A percentile compares a stretch with the other conserved stretches of the same genome.
phyloP scores from a whole-genome alignment of 1,284 basidiomycete genomes.

The Fomitopsis betulina region DNA sequence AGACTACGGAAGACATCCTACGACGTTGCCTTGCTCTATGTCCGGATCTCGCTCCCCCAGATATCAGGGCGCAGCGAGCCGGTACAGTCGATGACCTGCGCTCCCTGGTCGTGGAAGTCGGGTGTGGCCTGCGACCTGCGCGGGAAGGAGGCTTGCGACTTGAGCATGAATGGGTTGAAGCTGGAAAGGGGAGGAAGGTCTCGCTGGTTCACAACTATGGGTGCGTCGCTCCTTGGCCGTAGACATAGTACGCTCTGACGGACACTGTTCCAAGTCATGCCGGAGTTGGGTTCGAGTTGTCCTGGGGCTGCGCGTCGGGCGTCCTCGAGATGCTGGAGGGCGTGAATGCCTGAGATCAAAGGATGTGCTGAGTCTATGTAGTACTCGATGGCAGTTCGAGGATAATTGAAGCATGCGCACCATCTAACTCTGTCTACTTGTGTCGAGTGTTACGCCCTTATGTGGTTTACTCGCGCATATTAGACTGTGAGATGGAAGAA shows the following conservation, averaged over 20 bases:
- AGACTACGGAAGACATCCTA: constrained; percentile 60
- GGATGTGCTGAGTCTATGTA: not conserved
- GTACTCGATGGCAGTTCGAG: not conserved
- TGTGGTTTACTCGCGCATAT: too few relatives aligned
- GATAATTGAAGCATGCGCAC: too few relatives aligned
- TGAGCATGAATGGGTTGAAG: constrained; percentile 29
- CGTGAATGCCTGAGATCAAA: not conserved
- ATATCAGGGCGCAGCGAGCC: constrained; percentile 39
- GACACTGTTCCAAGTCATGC: not conserved
- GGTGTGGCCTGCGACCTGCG: constrained; percentile 49
- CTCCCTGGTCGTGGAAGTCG: constrained; percentile 59
- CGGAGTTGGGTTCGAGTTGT: constrained; percentile 4
- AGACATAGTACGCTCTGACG: not conserved
- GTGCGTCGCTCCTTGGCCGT: constrained; percentile 21
- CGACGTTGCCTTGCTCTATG: constrained; percentile 49
- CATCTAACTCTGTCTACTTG: too few relatives aligned
- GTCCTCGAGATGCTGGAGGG: constrained; percentile 4
- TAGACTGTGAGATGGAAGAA: too few relatives aligned
- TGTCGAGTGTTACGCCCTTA: too few relatives aligned
- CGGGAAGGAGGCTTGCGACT: constrained; percentile 42
- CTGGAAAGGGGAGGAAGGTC: constrained; percentile 17
- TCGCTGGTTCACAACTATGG: constrained; percentile 45
- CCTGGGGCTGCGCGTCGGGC: constrained; percentile 4
- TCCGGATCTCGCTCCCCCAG: constrained; percentile 65
- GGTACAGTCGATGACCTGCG: constrained; percentile 62